Evolutionary conservation across 306 rosid genomes (phyloP).

Genomic region (Castanea crenata): DNA sequence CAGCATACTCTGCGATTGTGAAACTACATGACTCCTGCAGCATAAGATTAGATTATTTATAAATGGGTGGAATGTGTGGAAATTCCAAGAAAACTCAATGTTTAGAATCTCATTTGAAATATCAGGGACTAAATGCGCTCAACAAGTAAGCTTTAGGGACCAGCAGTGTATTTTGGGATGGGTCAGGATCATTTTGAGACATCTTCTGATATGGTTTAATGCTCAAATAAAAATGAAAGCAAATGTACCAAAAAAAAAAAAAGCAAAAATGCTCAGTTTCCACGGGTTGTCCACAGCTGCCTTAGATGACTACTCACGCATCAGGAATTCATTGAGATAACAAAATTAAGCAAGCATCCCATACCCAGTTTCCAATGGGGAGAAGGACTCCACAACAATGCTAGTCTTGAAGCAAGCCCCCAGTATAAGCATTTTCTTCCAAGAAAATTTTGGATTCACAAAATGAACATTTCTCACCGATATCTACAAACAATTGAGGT

Average conservation of each 20-base stretch:
- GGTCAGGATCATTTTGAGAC: constrained; percentile 5
- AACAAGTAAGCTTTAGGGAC: too few species aligned
- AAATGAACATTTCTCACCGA: constrained; percentile 75
- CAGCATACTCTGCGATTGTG: constrained; percentile 57
- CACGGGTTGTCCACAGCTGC: not conserved
- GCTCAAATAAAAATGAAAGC: not conserved
- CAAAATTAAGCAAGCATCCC: constrained; percentile 13
- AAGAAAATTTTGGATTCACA: constrained; percentile 67
- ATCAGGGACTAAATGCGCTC: constrained; percentile 5
- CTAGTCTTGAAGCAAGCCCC: constrained; percentile 85
- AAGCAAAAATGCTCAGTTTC: constrained; percentile 3
- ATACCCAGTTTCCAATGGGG: constrained; percentile 78
- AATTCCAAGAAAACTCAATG: constrained; percentile 6
- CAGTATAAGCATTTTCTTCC: constrained; percentile 80
- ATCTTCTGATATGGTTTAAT: constrained; percentile 9
- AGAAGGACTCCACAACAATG: constrained; percentile 67
- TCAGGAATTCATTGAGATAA: constrained; percentile 15
- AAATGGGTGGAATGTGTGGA: not conserved
- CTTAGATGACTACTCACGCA: constrained; percentile 3
- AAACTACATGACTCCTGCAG: constrained; percentile 73
- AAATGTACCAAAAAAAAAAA: not conserved
- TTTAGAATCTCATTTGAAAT: not conserved
- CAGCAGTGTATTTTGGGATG: not conserved
- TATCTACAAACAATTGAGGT: constrained; percentile 41
- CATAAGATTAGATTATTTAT: constrained; percentile 23